Evolutionary conservation across 352 stramenopile species (phyloP), one percentile per base, ranked within the genome.

Genomic region (Globisporangium perplexum): DNA sequence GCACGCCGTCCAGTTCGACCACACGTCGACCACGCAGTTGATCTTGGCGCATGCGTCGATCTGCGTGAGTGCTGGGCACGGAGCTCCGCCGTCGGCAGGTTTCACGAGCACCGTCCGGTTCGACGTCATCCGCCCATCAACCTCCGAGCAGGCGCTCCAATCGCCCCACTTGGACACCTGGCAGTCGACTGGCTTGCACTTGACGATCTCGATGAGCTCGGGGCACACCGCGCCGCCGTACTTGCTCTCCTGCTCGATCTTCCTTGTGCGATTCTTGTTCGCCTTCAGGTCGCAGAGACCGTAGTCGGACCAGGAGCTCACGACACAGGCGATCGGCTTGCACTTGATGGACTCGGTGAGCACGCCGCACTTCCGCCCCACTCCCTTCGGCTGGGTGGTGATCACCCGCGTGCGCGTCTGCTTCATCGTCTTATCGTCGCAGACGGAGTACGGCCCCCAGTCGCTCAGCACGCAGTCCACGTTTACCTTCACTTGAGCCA

Each of bases 181-280:
- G 28, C 80, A 90, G 55, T 74, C 62, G 23, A 87, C 67, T 1
- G 77, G 73, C 50, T 60, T 62, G 55, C 79, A 90, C 28, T 64
- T 62, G 35, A 77, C 53, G 18, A 74, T 70, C 35, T 90, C 78
- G 22, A 59, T 63, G 20, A 89, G 62, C 5, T 57, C 52, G 0
- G 69, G 71, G 48, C 78, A 89, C 1, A 56, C 53, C 1, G 54
- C 54, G 4, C 78, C 78, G 35, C 64, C 65, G 48, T 71, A 69
- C 24, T 50, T 56, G 1, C 63, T 50, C n/a, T 47, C 31, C 1
- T 63, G 53, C 3, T 53, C 73, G 44, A 83, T 50, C 1, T 42
- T 59, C 3, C 78, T 73, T 30, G 60, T 66, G 24, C 71, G 78
- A 0, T 61, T 72, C 56, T 87, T 79, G 41, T 65, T 66, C 4